Conservation (phyloP, 371 early-diverging fungal genomes). For the Lichtheimia ornata region DNA sequence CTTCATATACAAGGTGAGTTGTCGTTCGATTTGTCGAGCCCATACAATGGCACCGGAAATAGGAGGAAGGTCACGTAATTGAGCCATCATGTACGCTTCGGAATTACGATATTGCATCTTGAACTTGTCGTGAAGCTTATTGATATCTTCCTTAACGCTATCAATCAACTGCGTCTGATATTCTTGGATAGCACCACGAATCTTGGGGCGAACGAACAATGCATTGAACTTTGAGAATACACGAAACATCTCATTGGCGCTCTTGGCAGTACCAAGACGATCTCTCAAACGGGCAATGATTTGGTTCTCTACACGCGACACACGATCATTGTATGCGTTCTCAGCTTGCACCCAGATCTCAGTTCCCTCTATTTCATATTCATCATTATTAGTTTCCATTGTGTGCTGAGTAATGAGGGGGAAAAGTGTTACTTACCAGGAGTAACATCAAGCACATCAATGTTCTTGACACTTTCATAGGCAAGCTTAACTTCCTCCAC, state of each 20-base stretch:
- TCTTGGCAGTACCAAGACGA: constrained; percentile 92
- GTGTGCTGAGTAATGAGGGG: neutral
- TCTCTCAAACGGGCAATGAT: constrained; percentile 94
- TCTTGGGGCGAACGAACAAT: constrained; percentile 97
- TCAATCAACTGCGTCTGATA: constrained; percentile 98
- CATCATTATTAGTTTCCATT: neutral
- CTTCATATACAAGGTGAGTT: constrained; percentile 93
- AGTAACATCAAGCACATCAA: constrained; percentile 95
- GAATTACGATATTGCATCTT: constrained; percentile 89
- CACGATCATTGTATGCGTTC: constrained; percentile 91
- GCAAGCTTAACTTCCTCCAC: constrained; percentile 91
- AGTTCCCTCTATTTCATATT: constrained; percentile 76
- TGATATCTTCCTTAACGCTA: constrained; percentile 96
- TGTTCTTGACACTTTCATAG: constrained; percentile 89
- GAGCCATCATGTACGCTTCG: constrained; percentile 87
- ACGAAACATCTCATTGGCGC: constrained; percentile 98
- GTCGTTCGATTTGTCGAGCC: constrained; percentile 98
- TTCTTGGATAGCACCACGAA: constrained; percentile 98
- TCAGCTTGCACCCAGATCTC: constrained; percentile 94
- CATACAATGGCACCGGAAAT: constrained; percentile 95
- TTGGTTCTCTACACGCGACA: constrained; percentile 95
- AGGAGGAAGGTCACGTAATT: constrained; percentile 91
- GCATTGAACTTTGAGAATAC: constrained; percentile 99
- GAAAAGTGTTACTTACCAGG: constrained; percentile 39
- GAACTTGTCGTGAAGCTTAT: constrained; percentile 94